These are phyloP conservation scores for Aureobasidium mangrovei DNA, from an alignment of 2,329 filamentous ascomycete species.

Conservation along the genomic window DNA sequence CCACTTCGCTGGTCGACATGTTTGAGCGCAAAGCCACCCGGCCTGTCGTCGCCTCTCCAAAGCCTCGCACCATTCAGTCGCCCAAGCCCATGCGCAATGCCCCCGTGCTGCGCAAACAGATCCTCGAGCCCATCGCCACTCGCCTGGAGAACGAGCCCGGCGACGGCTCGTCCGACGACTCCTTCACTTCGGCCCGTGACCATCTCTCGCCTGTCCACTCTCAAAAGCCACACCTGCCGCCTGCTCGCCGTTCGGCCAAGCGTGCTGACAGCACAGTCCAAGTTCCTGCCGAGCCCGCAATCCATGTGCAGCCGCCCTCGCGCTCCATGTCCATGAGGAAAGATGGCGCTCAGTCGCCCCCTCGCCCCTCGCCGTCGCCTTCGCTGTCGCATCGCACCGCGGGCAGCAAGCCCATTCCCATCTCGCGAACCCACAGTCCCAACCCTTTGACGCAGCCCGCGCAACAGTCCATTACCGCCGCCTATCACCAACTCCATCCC, in stretches of 20 bases:
- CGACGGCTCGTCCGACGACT: conserved; percentile 19
- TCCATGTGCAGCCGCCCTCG: conserved; percentile 4
- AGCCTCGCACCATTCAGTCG: conserved; percentile 20
- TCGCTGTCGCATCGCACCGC: conserved; percentile 27
- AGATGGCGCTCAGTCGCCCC: not conserved
- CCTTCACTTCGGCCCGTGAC: conserved; percentile 19
- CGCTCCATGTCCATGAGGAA: not conserved
- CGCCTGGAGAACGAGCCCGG: conserved; percentile 12
- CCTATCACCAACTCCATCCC: conserved; percentile 27
- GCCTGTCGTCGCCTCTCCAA: conserved; percentile 12
- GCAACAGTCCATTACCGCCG: conserved; percentile 23
- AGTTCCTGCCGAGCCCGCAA: not conserved
- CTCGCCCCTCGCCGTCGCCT: conserved; percentile 20
- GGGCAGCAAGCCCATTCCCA: conserved; percentile 34
- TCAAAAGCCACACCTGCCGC: conserved; percentile 27
- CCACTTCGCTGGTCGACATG: conserved; percentile 56
- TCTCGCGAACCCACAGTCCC: conserved; percentile 57
- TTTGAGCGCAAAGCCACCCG: conserved; percentile 48
- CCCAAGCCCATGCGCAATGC: conserved; percentile 32
- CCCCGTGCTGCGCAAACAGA: conserved; percentile 4
- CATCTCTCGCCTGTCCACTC: conserved; percentile 2
- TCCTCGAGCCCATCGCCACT: conserved; percentile 5
- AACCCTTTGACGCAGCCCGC: conserved; percentile 48
- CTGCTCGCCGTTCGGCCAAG: conserved; percentile 26
- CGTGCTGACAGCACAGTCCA: conserved; percentile 12